phyloP scores from a whole-genome alignment of 1,139 yeast genomes.

The Protomyces inouyei region DNA sequence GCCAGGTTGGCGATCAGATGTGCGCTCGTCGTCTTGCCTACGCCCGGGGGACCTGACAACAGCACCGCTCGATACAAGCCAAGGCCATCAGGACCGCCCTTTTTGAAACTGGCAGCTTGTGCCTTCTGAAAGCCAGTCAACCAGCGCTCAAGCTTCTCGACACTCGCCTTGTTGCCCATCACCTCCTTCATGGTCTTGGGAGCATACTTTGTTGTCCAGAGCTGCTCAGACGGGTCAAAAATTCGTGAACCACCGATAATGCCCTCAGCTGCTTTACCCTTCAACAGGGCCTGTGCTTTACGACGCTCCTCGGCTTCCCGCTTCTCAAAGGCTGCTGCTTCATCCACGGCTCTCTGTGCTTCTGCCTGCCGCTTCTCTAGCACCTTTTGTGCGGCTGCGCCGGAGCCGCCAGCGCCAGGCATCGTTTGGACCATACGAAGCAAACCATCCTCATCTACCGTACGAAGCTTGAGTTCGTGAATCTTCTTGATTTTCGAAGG shows the following conservation, averaged over 20 bases:
- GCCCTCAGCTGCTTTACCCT: conserved; percentile 37
- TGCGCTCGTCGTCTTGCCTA: conserved; percentile 92
- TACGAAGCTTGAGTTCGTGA: conserved; percentile 64
- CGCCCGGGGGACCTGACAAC: conserved; percentile 90
- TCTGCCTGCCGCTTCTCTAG: conserved; percentile 63
- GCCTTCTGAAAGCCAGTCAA: conserved; percentile 62
- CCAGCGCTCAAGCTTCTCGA: conserved; percentile 66
- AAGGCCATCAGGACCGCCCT: conserved; percentile 52
- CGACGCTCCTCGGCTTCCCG: conserved; percentile 32
- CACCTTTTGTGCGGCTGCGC: conserved; percentile 70
- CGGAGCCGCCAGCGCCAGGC: conserved; percentile 92
- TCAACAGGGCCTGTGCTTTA: conserved; percentile 13
- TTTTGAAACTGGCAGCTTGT: conserved; percentile 53
- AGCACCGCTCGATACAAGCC: conserved; percentile 74
- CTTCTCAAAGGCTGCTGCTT: conserved; percentile 42
- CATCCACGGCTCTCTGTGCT: conserved; percentile 41
- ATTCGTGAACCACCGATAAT: conserved; percentile 37
- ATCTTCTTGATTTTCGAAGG: conserved; percentile 88
- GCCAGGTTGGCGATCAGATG: conserved; percentile 76
- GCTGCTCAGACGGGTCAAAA: conserved; percentile 36
- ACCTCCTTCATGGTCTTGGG: conserved; percentile 70
- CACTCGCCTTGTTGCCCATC: conserved; percentile 84
- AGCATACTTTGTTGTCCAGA: conserved; percentile 94
- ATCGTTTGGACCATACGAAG: conserved; percentile 62
- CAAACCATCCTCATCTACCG: conserved; percentile 84